Evolutionary conservation across 768 basidiomycete genomes (phyloP).

Genomic region (Coprinopsis cinerea): DNA sequence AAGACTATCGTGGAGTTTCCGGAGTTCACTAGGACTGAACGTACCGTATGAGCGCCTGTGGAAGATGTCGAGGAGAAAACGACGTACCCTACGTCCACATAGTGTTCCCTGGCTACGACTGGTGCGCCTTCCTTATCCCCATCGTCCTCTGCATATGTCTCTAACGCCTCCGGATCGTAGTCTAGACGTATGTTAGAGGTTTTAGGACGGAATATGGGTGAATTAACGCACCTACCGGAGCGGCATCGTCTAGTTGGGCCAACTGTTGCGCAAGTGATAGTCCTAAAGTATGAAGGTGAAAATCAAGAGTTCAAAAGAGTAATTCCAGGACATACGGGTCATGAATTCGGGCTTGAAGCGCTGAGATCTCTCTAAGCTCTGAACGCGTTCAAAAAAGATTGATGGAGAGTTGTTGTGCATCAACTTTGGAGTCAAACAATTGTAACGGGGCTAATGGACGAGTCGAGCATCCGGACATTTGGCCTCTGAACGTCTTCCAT

Average conservation of each 20-base stretch:
- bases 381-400: too few species aligned
- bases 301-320: too few species aligned
- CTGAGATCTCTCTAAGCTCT: too few species aligned
- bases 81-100: slow-evolving; percentile 77
- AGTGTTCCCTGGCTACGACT: slow-evolving; percentile 59
- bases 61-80: neutral
- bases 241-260: slow-evolving; percentile 66
- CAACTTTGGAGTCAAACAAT: too few species aligned
- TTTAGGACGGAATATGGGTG: neutral
- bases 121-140: slow-evolving; percentile 32
- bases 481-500: too few species aligned
- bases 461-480: too few species aligned
- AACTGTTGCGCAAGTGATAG: slow-evolving; percentile 76
- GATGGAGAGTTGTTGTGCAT: too few species aligned
- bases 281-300: slow-evolving; percentile 27
- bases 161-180: slow-evolving; percentile 70
- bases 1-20: slow-evolving; percentile 58
- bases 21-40: slow-evolving; percentile 60
- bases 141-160: slow-evolving; percentile 43
- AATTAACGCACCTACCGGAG: slow-evolving; percentile 53
- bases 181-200: slow-evolving; percentile 33
- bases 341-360: too few species aligned
- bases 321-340: too few species aligned
- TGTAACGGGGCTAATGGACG: too few species aligned
- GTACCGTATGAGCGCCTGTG: neutral